Evolutionary conservation across 2,329 filamentous ascomycete species (phyloP).

Genomic region (Madurella fahalii): DNA sequence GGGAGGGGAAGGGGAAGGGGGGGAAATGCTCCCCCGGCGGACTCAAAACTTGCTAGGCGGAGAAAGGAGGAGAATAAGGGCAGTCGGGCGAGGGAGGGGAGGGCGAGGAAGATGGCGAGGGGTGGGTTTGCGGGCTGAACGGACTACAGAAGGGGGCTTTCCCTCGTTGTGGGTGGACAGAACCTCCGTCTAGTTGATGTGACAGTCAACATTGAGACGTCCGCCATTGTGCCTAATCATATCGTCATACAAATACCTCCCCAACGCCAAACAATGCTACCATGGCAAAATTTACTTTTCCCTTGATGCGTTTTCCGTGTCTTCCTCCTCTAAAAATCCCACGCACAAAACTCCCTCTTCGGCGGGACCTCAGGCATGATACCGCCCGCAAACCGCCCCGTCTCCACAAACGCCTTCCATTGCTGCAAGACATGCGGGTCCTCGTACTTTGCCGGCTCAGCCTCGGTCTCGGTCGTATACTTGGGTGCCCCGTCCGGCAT

Average conservation of each 20-base stretch:
- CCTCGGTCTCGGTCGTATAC: slow-evolving; percentile 61
- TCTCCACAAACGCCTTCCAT: slow-evolving; percentile 57
- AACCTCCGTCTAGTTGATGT: not conserved
- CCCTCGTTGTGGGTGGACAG: too few relatives aligned
- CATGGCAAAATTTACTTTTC: not conserved
- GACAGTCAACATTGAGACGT: not conserved
- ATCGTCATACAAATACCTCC: not conserved
- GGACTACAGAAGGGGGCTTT: too few relatives aligned
- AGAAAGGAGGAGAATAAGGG: slow-evolving; percentile 80
- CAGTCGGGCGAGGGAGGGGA: slow-evolving; percentile 68
- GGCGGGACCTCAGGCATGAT: slow-evolving; percentile 75
- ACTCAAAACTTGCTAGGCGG: slow-evolving; percentile 66
- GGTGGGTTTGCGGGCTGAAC: slow-evolving; percentile 38
- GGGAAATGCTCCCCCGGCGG: slow-evolving; percentile 63
- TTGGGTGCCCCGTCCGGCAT: slow-evolving; percentile 67
- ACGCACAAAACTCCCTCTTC: slow-evolving; percentile 68
- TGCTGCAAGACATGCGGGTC: slow-evolving; percentile 37
- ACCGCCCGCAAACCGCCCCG: slow-evolving; percentile 65
- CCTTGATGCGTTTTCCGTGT: not conserved
- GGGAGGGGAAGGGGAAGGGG: slow-evolving; percentile 49
- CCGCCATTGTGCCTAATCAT: too few relatives aligned
- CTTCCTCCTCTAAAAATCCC: slow-evolving; percentile 56
- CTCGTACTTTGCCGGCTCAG: slow-evolving; percentile 49
- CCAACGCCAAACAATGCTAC: not conserved
- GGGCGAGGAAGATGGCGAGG: slow-evolving; percentile 62